Evolutionary conservation across 2,329 filamentous ascomycete species (phyloP), one percentile per base, ranked within the genome.

Genomic region (Talaromyces sp.): DNA sequence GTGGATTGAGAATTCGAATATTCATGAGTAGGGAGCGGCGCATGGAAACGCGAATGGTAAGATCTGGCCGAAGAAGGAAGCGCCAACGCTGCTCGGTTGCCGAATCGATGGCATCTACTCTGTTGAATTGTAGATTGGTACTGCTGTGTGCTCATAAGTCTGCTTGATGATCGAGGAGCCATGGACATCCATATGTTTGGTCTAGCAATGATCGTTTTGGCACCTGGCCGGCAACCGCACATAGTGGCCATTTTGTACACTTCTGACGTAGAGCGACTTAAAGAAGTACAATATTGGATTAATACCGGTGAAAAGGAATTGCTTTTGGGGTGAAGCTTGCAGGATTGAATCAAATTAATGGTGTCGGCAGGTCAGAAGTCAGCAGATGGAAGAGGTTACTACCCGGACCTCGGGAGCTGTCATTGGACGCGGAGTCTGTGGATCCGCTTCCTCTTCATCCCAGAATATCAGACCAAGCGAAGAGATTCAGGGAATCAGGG

Each of bases 1-100:
- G 83, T 77, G 43, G 81, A 78, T 78, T 97, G 91, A 25, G 73
- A 70, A 82, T 80, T 62, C 79, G 73, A 68, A 81, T 84, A 79
- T 90, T 95, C 61, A 82, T 75, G 71, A 25, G 67, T 60, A 28
- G 70, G 70, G 28, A 67, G 80, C 37, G 83, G 77, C 13, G 84
- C 79, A 69, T 91, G 87, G 68, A 89, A 83, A 74, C 86, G 80
- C 61, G 89, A 92, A 76, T 94, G 89, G 78, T 91, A 94, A 54
- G 68, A 53, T 59, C 76, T 76, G 7, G 45, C 28, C 36, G 36
- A 35, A 8, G 53, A 36, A 5, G 45, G 31, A 17, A 56, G 31
- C 15, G 53, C 31, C 11, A 15, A 9, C 9, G 33, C 10, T 56
- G 54, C 7, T 39, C 19, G 48, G 22, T 6, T 28, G 22, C 33